Conservation (phyloP, 768 basidiomycete species). For the Calocybe gangraenosa region DNA sequence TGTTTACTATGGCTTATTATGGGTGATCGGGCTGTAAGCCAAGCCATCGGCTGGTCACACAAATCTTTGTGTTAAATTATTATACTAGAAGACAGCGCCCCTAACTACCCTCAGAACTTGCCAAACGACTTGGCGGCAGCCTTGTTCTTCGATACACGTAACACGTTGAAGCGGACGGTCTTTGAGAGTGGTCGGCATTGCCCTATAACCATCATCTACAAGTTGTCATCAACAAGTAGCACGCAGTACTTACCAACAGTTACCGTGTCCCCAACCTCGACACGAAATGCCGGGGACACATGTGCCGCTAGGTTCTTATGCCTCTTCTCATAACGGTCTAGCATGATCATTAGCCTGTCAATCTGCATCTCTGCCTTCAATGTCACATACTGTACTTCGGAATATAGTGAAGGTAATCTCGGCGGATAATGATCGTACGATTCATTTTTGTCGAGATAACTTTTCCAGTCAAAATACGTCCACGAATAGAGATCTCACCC, state of each 20-base stretch:
- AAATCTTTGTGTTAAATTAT: too few species aligned
- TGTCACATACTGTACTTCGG: conserved; percentile 90
- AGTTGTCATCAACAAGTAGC: conserved; percentile 2
- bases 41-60: too few species aligned
- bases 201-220: conserved; percentile 38
- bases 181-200: conserved; percentile 99
- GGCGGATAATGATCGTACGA: conserved; percentile 94
- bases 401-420: conserved; percentile 93
- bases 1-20: conserved; percentile 14
- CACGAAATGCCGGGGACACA: conserved; percentile 98
- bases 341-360: conserved; percentile 2
- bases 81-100: too few species aligned
- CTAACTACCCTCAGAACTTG: conserved; percentile 65
- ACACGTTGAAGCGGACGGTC: conserved; percentile 98
- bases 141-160: conserved; percentile 94
- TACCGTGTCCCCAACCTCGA: conserved; percentile 88
- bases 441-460: conserved; percentile 99
- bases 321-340: conserved; percentile 97
- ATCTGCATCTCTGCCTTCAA: conserved; percentile 1
- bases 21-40: too few species aligned
- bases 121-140: conserved; percentile 86
- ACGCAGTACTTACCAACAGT: conserved; percentile 75
- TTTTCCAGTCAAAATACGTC: conserved; percentile 96
- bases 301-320: conserved; percentile 99
- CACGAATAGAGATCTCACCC: conserved; percentile 94